phyloP scores from a whole-genome alignment of 164 flowering plant genomes.

The Chimonanthus praecox region DNA sequence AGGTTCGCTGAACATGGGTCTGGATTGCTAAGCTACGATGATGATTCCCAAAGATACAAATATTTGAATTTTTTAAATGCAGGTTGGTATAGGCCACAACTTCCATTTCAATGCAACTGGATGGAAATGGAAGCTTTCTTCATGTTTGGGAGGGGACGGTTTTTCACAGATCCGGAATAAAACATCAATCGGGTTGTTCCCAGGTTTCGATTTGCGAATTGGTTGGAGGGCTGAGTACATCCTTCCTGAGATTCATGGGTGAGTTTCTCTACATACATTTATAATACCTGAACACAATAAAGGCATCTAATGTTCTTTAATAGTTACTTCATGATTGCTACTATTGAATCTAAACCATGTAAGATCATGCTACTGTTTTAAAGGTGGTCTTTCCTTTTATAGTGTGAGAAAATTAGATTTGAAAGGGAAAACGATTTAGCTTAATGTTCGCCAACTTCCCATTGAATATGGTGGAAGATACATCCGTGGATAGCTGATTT shows the following conservation, averaged over 20 bases:
- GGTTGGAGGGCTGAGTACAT: constrained; percentile 95
- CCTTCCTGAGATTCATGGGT: constrained; percentile 88
- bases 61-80: constrained; percentile 5
- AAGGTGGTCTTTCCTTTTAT: too few species aligned
- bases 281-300: background rate
- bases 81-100: constrained; percentile 91
- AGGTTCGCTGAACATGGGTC: background rate
- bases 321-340: too few species aligned
- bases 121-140: constrained; percentile 94
- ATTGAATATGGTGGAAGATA: too few species aligned
- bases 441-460: too few species aligned
- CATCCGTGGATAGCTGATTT: too few species aligned
- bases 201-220: constrained; percentile 80
- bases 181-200: constrained; percentile 59
- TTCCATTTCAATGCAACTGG: constrained; percentile 70
- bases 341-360: too few species aligned
- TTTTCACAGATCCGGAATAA: constrained; percentile 79
- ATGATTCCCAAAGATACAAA: too few species aligned
- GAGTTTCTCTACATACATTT: constrained; percentile 20
- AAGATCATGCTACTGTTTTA: too few species aligned
- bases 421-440: too few species aligned
- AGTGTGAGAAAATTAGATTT: too few species aligned
- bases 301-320: too few species aligned
- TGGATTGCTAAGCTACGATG: background rate
- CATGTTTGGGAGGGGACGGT: constrained; percentile 89